These are phyloP conservation scores for Colletotrichum lindemuthianum DNA, from an alignment of 2,329 filamentous ascomycete genomes.

Conservation along the genomic window DNA sequence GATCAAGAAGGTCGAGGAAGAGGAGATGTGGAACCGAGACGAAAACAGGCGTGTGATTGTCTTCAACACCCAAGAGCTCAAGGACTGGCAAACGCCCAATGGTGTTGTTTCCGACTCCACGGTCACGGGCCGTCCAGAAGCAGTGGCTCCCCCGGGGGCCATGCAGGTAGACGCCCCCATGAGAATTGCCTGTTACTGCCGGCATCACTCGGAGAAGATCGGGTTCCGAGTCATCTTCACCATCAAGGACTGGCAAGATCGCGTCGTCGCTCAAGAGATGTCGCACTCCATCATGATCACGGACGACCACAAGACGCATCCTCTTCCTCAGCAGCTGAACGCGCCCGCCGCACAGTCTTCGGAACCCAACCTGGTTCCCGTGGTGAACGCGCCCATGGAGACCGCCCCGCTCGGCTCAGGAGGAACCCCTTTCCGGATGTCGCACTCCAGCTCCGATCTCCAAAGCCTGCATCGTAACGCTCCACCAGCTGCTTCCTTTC, in stretches of 20 bases:
- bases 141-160: slow-evolving; percentile 62
- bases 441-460: slow-evolving; percentile 72
- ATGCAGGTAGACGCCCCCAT: slow-evolving; percentile 88
- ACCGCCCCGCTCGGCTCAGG: slow-evolving; percentile 45
- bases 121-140: slow-evolving; percentile 53
- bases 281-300: slow-evolving; percentile 95
- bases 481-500: slow-evolving; percentile 43
- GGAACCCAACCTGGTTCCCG: slow-evolving; percentile 31
- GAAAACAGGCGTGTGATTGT: slow-evolving; percentile 86
- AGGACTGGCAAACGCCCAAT: slow-evolving; percentile 77
- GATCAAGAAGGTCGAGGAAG: slow-evolving; percentile 90
- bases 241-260: slow-evolving; percentile 81
- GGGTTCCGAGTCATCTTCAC: slow-evolving; percentile 96
- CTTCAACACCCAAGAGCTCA: slow-evolving; percentile 89
- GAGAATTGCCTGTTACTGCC: slow-evolving; percentile 97
- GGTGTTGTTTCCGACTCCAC: slow-evolving; percentile 49
- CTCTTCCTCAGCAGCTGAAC: slow-evolving; percentile 47
- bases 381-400: slow-evolving; percentile 39
- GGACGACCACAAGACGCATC: slow-evolving; percentile 94
- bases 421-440: slow-evolving; percentile 61
- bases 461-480: slow-evolving; percentile 66
- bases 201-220: slow-evolving; percentile 92
- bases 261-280: slow-evolving; percentile 84
- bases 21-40: slow-evolving; percentile 84
- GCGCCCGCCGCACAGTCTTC: slow-evolving; percentile 31